Evolutionary conservation across 2,329 filamentous ascomycete species (phyloP).

Genomic region (Talaromyces sp.): DNA sequence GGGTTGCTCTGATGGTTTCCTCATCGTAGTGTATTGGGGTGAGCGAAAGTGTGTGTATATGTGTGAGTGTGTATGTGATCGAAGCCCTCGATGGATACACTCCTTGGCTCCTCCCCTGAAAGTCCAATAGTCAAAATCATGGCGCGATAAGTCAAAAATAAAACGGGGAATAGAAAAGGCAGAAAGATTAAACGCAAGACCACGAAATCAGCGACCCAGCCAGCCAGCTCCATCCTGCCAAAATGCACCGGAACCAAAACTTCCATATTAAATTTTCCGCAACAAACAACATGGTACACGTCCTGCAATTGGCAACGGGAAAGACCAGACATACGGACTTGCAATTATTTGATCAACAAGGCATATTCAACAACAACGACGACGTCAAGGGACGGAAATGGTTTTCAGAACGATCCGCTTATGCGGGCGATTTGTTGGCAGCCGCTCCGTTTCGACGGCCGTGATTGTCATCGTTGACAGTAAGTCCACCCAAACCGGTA

Average conservation of each 20-base stretch:
- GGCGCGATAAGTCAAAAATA: constrained; percentile 2
- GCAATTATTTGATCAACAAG: constrained; percentile 28
- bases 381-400: constrained; percentile 19
- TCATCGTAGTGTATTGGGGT: background rate
- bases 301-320: constrained; percentile 36
- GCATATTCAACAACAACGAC: constrained; percentile 13
- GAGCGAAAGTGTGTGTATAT: constrained; percentile 7
- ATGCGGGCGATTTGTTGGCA: constrained; percentile 45
- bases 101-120: background rate
- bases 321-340: constrained; percentile 35
- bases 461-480: constrained; percentile 49
- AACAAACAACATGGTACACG: constrained; percentile 34
- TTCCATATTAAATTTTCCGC: constrained; percentile 42
- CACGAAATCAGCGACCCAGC: constrained; percentile 38
- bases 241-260: constrained; percentile 42
- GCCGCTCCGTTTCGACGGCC: constrained; percentile 45
- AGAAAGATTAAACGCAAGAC: constrained; percentile 17
- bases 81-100: constrained; percentile 9
- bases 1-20: constrained; percentile 9
- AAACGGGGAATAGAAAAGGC: background rate
- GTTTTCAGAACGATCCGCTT: constrained; percentile 7
- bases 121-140: constrained; percentile 6
- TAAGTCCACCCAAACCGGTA: constrained; percentile 56
- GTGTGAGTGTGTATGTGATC: constrained; percentile 10
- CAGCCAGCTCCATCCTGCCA: constrained; percentile 43